Evolutionary conservation across 2,329 filamentous ascomycete genomes (phyloP), one percentile per base, ranked within the genome.

Genomic region (Mariannaea elegans): DNA sequence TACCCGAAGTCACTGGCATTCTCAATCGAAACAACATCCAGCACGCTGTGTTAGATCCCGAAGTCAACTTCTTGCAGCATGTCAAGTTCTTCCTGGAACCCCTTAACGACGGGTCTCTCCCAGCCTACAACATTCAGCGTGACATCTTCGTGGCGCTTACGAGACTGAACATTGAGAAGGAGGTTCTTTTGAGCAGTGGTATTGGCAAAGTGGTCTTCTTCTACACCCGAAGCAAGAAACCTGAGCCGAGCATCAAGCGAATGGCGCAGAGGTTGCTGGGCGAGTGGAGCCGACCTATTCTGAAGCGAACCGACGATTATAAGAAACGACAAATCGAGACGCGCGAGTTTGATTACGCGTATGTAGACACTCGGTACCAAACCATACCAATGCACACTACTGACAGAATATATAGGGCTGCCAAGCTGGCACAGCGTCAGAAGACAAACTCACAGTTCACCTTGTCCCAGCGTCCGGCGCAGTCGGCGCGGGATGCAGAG

Each of bases 1-100:
- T 99, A 14, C 94, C 94, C 2, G 90, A 97, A 74, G 95, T 99
- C 13, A 89, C 94, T 45, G 88, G 89, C 41, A 84, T 98, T 18
- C 85, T 99, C 61, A 97, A 96, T 76, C 91, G 93, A 71, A 97
- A 94, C 76, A 93, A 91, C 53, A 87, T 94, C 24, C 92, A 91
- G 72, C 84, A 92, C 67, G 90, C 91, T 27, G 89, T 98, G 48
- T 88, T 97, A 38, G 94, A 97, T 67, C 94, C 94, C 0, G 95
- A 99, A 72, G 96, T 91, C 73, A 97, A 98, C 79, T 90, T 99
- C 63, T 82, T 99, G 36, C 93, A 97, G 77, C 92, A 94, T 13
- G 93, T 99, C 72, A 93, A 94, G 73, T 98, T 97, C 84, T 98
- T 98, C 84, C 86, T 99, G 19, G 95, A 99, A 75, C 95, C 95